phyloP scores from a whole-genome alignment of 1,284 basidiomycete species.

The Kwoniella shivajii region DNA sequence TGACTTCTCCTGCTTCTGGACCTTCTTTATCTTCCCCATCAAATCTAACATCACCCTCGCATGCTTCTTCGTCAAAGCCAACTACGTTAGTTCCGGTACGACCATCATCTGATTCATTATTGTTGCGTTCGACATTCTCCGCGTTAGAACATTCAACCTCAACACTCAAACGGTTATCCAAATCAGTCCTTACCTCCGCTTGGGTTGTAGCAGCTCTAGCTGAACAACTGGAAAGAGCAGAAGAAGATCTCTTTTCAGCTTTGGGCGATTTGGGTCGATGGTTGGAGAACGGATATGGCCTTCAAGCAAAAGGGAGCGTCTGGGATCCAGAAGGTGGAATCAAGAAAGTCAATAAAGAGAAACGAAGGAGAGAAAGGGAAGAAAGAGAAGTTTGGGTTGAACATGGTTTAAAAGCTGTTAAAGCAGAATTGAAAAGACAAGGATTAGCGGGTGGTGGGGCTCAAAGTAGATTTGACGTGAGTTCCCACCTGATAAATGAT shows the following conservation, averaged over 20 bases:
- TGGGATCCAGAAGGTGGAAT: constrained; percentile 36
- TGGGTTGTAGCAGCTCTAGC: constrained; percentile 35
- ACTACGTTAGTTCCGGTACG: constrained; percentile 32
- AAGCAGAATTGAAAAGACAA: constrained; percentile 47
- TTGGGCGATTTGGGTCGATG: constrained; percentile 47
- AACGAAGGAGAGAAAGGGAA: constrained; percentile 39
- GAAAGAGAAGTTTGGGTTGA: constrained; percentile 45
- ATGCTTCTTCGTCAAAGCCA: not conserved
- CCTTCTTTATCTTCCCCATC: constrained; percentile 1
- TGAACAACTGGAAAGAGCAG: constrained; percentile 48
- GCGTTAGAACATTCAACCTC: constrained; percentile 45
- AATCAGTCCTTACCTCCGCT: constrained; percentile 38
- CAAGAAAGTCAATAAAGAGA: constrained; percentile 36
- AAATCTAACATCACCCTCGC: not conserved
- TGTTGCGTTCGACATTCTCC: constrained; percentile 49
- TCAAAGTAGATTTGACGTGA: constrained; percentile 48
- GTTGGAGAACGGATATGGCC: constrained; percentile 43
- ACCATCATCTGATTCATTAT: constrained; percentile 46
- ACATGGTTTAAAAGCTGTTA: constrained; percentile 37
- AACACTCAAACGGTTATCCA: constrained; percentile 46
- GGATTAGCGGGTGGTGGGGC: constrained; percentile 46
- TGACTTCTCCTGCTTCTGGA: not conserved
- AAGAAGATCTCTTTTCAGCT: constrained; percentile 44
- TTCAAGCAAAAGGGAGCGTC: constrained; percentile 19
- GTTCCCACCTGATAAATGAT: too few species aligned